phyloP scores from a whole-genome alignment of 2,329 filamentous ascomycete genomes.

The Colletotrichum eleusines region DNA sequence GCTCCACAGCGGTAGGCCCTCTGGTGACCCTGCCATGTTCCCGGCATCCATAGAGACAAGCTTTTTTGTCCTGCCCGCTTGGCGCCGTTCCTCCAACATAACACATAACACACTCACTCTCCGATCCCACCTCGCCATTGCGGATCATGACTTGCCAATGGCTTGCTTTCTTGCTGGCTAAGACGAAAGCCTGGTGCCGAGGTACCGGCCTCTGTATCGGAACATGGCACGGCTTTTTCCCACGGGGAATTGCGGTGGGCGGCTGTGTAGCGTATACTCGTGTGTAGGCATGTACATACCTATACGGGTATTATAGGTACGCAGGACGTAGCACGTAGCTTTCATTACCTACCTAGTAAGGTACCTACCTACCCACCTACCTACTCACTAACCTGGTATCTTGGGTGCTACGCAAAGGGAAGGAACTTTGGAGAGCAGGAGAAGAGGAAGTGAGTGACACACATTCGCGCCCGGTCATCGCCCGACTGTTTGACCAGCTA shows the following conservation, averaged over 20 bases:
- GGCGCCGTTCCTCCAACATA: slow-evolving; percentile 34
- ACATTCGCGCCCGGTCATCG: slow-evolving; percentile 2
- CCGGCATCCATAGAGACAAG: slow-evolving; percentile 42
- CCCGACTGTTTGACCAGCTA: slow-evolving; percentile 30
- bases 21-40: slow-evolving; percentile 39
- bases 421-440: neutral
- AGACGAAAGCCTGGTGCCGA: slow-evolving; percentile 5
- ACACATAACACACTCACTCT: slow-evolving; percentile 25
- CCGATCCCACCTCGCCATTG: slow-evolving; percentile 19
- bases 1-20: slow-evolving; percentile 25
- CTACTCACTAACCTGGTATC: no score
- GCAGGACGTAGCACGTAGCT: neutral
- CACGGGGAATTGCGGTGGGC: neutral
- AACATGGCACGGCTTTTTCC: neutral
- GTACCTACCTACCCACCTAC: neutral
- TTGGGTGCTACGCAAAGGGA: neutral
- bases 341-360: no score
- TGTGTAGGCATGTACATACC: neutral
- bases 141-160: slow-evolving; percentile 1
- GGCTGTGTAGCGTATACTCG: neutral
- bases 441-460: neutral
- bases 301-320: neutral
- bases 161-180: neutral
- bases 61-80: slow-evolving; percentile 34
- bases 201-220: slow-evolving; percentile 1